Percentiles rank a stretch among this genome's conserved stretches.
phyloP scores from a whole-genome alignment of 441 rosid genomes.

The Gossypium laxum region DNA sequence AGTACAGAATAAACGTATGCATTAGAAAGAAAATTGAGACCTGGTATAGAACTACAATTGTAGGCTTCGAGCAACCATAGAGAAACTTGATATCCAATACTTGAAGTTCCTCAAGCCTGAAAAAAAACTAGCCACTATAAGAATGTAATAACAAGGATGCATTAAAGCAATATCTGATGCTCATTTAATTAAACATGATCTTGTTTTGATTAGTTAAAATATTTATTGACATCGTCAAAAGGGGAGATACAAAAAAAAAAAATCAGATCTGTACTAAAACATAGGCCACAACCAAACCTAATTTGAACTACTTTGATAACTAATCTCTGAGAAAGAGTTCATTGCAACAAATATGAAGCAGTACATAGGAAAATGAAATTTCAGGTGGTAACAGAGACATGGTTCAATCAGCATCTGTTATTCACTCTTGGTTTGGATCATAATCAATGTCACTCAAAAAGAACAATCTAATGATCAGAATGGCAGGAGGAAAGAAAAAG shows the following conservation, averaged over 20 bases:
- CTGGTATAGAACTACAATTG: slow-evolving; percentile 80
- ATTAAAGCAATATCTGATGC: neutral
- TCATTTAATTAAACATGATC: neutral
- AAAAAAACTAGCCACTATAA: slow-evolving; percentile 16
- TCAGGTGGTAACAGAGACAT: neutral
- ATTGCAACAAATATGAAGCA: neutral
- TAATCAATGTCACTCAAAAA: neutral
- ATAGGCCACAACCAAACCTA: neutral
- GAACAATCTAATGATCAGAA: neutral
- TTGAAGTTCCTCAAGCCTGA: slow-evolving; percentile 94
- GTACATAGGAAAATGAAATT: neutral
- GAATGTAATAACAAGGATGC: slow-evolving; percentile 1
- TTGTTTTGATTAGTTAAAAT: neutral
- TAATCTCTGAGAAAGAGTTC: neutral
- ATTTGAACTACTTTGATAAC: neutral
- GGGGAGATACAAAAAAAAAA: neutral
- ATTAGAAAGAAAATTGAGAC: slow-evolving; percentile 24
- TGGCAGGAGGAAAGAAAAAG: neutral
- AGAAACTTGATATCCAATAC: slow-evolving; percentile 91
- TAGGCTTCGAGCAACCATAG: slow-evolving; percentile 79
- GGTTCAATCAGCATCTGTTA: neutral
- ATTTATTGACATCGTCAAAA: neutral
- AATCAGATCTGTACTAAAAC: neutral
- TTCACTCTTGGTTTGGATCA: neutral
- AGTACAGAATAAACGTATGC: neutral